These are phyloP conservation scores for Tuber brumale DNA, from an alignment of 495 filamentous ascomycete genomes.

Conservation along the genomic window DNA sequence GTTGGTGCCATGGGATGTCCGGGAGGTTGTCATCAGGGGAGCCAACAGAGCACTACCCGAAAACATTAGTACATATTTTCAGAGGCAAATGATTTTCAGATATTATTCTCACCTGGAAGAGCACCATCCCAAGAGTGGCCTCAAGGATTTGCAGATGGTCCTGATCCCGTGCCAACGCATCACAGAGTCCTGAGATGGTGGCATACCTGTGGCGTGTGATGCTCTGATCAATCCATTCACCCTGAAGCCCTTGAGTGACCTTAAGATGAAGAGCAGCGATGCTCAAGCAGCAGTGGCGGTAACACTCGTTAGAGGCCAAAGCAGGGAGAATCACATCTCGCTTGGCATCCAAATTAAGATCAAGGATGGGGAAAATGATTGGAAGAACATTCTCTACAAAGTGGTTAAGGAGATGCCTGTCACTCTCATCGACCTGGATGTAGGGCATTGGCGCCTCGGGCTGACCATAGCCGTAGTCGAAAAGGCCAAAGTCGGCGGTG, in stretches of 20 bases:
- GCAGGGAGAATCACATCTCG: slow-evolving; percentile 76
- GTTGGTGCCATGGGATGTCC: slow-evolving; percentile 93
- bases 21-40: slow-evolving; percentile 76
- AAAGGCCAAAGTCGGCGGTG: slow-evolving; percentile 55
- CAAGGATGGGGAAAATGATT: slow-evolving; percentile 82
- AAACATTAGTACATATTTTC: slow-evolving; percentile 4
- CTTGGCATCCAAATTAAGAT: slow-evolving; percentile 71
- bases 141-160: slow-evolving; percentile 86
- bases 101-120: slow-evolving; percentile 61
- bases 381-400: slow-evolving; percentile 84
- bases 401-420: slow-evolving; percentile 80
- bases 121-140: slow-evolving; percentile 90
- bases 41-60: slow-evolving; percentile 64
- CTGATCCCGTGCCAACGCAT: slow-evolving; percentile 69
- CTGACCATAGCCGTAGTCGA: slow-evolving; percentile 63
- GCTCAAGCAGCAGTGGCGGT: slow-evolving; percentile 92
- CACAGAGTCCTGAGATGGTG: slow-evolving; percentile 77
- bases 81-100: not conserved
- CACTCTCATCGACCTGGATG: slow-evolving; percentile 82
- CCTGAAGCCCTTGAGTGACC: slow-evolving; percentile 55
- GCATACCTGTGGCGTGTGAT: slow-evolving; percentile 90
- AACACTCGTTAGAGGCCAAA: slow-evolving; percentile 82
- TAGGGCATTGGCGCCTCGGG: slow-evolving; percentile 51
- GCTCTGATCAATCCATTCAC: slow-evolving; percentile 80
- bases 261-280: slow-evolving; percentile 93